Evolutionary conservation across 2,329 filamentous ascomycete species (phyloP).

Genomic region (Colletotrichum liriopes): DNA sequence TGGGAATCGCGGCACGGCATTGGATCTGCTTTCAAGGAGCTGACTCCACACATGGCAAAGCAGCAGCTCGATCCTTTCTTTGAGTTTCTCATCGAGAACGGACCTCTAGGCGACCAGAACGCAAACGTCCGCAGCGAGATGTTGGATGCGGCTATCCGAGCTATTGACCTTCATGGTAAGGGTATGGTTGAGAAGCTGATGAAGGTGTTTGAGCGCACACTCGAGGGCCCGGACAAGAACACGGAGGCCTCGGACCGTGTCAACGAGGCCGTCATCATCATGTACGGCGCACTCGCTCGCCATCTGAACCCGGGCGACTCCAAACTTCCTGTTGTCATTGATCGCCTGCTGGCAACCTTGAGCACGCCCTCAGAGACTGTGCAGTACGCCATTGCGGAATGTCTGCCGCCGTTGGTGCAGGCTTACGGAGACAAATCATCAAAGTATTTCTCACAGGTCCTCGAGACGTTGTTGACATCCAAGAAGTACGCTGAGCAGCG

Average conservation of each 20-base stretch:
- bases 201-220: constrained; percentile 88
- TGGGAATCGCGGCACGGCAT: constrained; percentile 95
- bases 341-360: constrained; percentile 87
- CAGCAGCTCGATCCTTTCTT: constrained; percentile 83
- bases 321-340: constrained; percentile 90
- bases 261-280: constrained; percentile 97
- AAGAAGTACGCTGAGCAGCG: constrained; percentile 95
- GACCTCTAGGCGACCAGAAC: constrained; percentile 89
- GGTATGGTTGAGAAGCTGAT: constrained; percentile 90
- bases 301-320: constrained; percentile 89
- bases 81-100: constrained; percentile 86
- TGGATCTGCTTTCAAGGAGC: constrained; percentile 87
- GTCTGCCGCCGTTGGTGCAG: constrained; percentile 90
- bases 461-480: constrained; percentile 85
- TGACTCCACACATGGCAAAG: constrained; percentile 79
- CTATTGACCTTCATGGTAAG: constrained; percentile 87
- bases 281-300: constrained; percentile 93
- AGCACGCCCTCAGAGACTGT: constrained; percentile 97
- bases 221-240: constrained; percentile 88
- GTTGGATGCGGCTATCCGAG: constrained; percentile 88
- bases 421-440: constrained; percentile 84
- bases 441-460: constrained; percentile 84
- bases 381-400: constrained; percentile 96
- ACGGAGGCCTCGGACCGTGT: constrained; percentile 89
- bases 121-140: constrained; percentile 86